A percentile compares a stretch with the other conserved stretches of the same genome.
phyloP scores from a whole-genome alignment of 1,139 yeast genomes.

The Yamadazyma diospyri region DNA sequence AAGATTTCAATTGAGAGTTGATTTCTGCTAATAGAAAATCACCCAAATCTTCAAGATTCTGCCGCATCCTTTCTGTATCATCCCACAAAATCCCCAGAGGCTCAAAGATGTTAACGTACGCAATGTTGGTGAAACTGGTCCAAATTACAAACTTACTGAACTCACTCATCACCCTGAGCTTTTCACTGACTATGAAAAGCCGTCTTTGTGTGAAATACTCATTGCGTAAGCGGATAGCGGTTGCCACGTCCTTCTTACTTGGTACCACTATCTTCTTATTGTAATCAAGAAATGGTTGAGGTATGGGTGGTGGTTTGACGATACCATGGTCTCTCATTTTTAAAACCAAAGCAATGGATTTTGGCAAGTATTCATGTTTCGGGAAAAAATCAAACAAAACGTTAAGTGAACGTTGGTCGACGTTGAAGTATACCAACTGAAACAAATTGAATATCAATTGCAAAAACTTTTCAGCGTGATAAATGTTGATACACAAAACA shows the following conservation, averaged over 20 bases:
- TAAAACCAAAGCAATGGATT: slow-evolving; percentile 19
- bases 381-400: slow-evolving; percentile 13
- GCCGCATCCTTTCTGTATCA: background rate
- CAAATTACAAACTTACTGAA: slow-evolving; percentile 37
- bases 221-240: slow-evolving; percentile 25
- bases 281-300: slow-evolving; percentile 40
- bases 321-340: slow-evolving; percentile 12
- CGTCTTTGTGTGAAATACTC: slow-evolving; percentile 37
- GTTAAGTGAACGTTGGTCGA: slow-evolving; percentile 9
- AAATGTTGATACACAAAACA: slow-evolving; percentile 2
- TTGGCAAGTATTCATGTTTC: slow-evolving; percentile 16
- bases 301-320: slow-evolving; percentile 35
- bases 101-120: slow-evolving; percentile 22
- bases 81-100: slow-evolving; percentile 22
- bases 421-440: slow-evolving; percentile 1
- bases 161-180: slow-evolving; percentile 33
- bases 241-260: slow-evolving; percentile 26
- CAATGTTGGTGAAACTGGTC: slow-evolving; percentile 23
- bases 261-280: slow-evolving; percentile 37
- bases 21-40: slow-evolving; percentile 24
- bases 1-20: slow-evolving; percentile 18
- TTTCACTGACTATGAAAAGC: slow-evolving; percentile 39
- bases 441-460: slow-evolving; percentile 7
- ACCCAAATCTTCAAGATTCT: slow-evolving; percentile 15
- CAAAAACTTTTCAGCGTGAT: slow-evolving; percentile 11